Evolutionary conservation across 768 basidiomycete genomes (phyloP).

Genomic region (Suillus americanus): DNA sequence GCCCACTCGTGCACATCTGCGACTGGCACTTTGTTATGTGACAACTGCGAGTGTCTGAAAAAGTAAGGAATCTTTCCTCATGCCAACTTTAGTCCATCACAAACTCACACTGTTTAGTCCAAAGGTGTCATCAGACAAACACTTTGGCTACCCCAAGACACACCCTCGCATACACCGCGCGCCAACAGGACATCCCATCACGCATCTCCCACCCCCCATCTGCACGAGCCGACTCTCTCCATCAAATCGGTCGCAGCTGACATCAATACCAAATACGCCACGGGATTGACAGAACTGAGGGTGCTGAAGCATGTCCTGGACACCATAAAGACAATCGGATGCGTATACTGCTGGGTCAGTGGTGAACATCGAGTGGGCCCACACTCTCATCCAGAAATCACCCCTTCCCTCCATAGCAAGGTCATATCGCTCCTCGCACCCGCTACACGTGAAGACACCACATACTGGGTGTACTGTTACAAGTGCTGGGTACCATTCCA

Average conservation of each 20-base stretch:
- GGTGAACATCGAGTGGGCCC: not conserved
- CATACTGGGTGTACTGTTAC: conserved; percentile 8
- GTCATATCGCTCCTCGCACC: not conserved
- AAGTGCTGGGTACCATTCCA: conserved; percentile 11
- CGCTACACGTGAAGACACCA: not conserved
- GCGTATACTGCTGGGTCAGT: not conserved
- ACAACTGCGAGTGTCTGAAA: not conserved
- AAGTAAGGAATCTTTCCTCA: not conserved
- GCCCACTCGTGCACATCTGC: not conserved
- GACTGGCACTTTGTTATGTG: not conserved
- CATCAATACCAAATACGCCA: not conserved
- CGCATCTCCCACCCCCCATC: not conserved
- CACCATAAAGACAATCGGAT: not conserved
- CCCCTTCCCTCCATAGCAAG: not conserved
- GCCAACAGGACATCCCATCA: not conserved
- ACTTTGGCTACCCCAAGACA: not conserved
- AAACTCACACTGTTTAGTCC: not conserved
- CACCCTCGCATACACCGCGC: not conserved
- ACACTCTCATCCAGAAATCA: not conserved
- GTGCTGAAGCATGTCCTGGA: not conserved
- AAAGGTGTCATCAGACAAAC: not conserved
- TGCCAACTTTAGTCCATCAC: not conserved
- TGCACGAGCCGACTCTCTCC: not conserved
- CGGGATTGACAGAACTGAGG: not conserved
- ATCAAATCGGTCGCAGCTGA: not conserved